Evolutionary conservation across 257 asterid species (phyloP), one percentile per base, ranked within the genome.

Genomic region (Solanum pennellii): DNA sequence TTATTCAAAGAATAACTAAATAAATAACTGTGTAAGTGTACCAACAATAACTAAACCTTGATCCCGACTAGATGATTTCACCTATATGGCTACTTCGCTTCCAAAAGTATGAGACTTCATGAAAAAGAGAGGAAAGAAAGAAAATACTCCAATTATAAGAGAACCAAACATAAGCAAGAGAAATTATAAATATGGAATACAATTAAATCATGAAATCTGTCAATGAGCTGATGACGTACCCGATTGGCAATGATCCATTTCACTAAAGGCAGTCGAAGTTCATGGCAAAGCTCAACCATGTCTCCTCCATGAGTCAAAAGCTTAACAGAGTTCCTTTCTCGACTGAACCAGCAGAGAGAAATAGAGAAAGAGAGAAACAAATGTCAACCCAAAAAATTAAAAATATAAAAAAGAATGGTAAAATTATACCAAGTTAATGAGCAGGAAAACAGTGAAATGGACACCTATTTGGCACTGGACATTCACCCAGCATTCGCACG

Each of bases 261-360:
- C 59, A 86, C 96, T 90, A 97, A 95, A 60, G 98, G 98, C 83
- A 92, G 80, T 74, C 99, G 98, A 82, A 97, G 94, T 93, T 97
- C 99, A 82, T 94, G 92, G 91, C 98, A 94, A 92, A 95, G 95
- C 94, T 95, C 98, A 66, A 97, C 89, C 96, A 94, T 92, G 91
- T 94, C 98, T 87, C 99, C 99, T 90, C 98, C 98, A 87, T 90
- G 94, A 62, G 99, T 94, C 91, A 97, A 88, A 88, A 97, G 89
- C 90, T 92, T 95, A 87, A 95, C 98, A 84, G 93, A 45, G 71
- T 90, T 93, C 97, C 98, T 95, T 88, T 83, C 80, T 47, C 44
- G 85, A 80, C 85, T 18, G 29, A 80, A 80, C 27, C 29, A 47
- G 44, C 68, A 80, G 80, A 87, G 42, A 86, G 59, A 86, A 76